Evolutionary conservation across 345 rosid genomes (phyloP).

Genomic region (Eucalyptus microcorys): DNA sequence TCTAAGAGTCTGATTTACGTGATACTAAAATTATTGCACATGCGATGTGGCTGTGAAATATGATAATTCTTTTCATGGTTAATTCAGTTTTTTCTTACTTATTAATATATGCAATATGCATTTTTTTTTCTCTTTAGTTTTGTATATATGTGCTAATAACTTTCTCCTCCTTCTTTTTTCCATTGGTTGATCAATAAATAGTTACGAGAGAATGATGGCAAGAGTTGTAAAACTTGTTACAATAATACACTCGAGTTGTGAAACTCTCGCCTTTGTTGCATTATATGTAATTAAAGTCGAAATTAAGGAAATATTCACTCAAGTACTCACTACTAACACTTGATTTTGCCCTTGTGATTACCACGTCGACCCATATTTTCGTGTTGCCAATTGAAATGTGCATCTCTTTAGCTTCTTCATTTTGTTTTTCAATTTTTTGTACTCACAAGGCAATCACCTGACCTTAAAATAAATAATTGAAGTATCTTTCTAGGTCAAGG

Average conservation of each 20-base stretch:
- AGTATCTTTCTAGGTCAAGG: neutral
- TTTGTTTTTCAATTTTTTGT: neutral
- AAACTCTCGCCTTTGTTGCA: neutral
- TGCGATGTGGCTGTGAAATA: neutral
- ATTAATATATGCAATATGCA: neutral
- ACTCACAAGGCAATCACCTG: neutral
- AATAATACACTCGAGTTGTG: neutral
- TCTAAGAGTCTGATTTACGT: too few relatives aligned
- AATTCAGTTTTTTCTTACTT: neutral
- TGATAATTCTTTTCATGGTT: neutral
- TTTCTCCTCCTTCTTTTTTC: neutral
- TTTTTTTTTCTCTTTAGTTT: neutral
- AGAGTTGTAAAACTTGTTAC: neutral
- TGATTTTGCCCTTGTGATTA: neutral
- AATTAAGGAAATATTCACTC: neutral
- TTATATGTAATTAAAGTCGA: neutral
- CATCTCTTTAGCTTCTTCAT: neutral
- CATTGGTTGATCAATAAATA: neutral
- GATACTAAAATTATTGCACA: neutral
- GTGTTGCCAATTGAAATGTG: neutral
- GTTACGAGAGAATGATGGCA: neutral
- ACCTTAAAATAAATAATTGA: neutral
- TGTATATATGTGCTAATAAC: neutral
- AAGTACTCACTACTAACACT: accelerated
- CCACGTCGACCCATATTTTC: neutral